Evolutionary conservation across 2,329 filamentous ascomycete species (phyloP), one percentile per base, ranked within the genome.

Genomic region (Aspergillus sp.): DNA sequence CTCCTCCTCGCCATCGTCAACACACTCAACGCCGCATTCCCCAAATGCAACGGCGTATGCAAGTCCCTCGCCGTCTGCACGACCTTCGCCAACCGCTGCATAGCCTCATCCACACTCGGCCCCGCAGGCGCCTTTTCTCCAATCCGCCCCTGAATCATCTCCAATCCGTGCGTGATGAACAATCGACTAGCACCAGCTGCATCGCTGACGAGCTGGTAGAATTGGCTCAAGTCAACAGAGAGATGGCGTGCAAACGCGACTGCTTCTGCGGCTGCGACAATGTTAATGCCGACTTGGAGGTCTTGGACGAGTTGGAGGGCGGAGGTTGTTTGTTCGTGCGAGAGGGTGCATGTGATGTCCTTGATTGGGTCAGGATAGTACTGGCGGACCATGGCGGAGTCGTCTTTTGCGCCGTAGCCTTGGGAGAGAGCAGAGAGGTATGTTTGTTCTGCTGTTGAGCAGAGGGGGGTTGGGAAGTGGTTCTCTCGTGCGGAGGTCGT

Each of bases 361-460:
- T 64, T 49, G 9, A 76, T 65, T 1, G 73, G 65, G 0, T 67
- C 61, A 11, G 58, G 31, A 41, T 53, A 64, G 62, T 79, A 81
- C 39, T 79, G 68, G 41, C 76, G 75, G 11, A 81, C 75, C 53
- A 80, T 67, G 9, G 74, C 71, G 2, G 77, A 75, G 49, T 81
- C 78, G 50, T 81, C 78, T 40, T 77, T 67, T 9, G 69, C 57
- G 0, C 75, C 71, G 50, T 71, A 81, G 7, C 82, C 83, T 33
- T 77, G 75, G 26, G 76, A 70, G 6, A 85, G 62, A 10, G 75
- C 80, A 27, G 77, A 65, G 43, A 84, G 75, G 58, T 85, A 86
- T 27, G 78, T 72, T 60, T 85, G 81, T 64, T 87, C 83, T 8
- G 83, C 82, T 0, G 75, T 72, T 32, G 74, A 76, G 43, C 77